phyloP scores from a whole-genome alignment of 306 rosid genomes.

The Glycine latifolia region DNA sequence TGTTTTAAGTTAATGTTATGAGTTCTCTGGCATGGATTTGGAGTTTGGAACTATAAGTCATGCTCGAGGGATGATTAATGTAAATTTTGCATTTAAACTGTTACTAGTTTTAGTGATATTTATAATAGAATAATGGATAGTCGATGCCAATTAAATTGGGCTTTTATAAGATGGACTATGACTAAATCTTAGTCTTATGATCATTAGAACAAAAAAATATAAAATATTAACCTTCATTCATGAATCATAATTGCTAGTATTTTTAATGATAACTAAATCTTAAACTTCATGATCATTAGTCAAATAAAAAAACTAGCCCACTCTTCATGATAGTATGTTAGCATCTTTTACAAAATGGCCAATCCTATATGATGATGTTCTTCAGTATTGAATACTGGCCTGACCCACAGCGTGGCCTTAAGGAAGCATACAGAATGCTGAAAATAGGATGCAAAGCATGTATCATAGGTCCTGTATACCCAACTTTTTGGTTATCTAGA shows the following conservation, averaged over 20 bases:
- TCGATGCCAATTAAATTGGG: background rate
- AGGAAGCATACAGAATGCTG: constrained; percentile 83
- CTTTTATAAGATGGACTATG: background rate
- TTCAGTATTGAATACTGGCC: constrained; percentile 90
- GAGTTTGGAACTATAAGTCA: background rate
- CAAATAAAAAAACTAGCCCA: background rate
- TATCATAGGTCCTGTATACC: constrained; percentile 86
- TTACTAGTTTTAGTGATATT: background rate
- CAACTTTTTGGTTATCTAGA: constrained; percentile 82
- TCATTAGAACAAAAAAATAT: background rate
- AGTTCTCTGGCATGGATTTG: background rate
- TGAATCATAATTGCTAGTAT: background rate
- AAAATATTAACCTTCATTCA: constrained; percentile 2
- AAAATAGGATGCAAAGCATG: constrained; percentile 89
- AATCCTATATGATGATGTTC: constrained; percentile 19
- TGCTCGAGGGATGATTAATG: background rate
- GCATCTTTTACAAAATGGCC: constrained; percentile 23
- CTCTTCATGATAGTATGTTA: background rate
- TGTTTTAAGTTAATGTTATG: background rate
- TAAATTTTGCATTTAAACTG: constrained; percentile 10
- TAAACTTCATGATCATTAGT: constrained; percentile 22
- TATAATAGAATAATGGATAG: constrained; percentile 8
- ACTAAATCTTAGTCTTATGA: background rate
- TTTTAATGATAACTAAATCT: background rate
- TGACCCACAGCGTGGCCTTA: constrained; percentile 90